A percentile compares a stretch with the other conserved stretches of the same genome.
phyloP scores from a whole-genome alignment of 2,329 filamentous ascomycete genomes.

The Calonectria ilicicola region DNA sequence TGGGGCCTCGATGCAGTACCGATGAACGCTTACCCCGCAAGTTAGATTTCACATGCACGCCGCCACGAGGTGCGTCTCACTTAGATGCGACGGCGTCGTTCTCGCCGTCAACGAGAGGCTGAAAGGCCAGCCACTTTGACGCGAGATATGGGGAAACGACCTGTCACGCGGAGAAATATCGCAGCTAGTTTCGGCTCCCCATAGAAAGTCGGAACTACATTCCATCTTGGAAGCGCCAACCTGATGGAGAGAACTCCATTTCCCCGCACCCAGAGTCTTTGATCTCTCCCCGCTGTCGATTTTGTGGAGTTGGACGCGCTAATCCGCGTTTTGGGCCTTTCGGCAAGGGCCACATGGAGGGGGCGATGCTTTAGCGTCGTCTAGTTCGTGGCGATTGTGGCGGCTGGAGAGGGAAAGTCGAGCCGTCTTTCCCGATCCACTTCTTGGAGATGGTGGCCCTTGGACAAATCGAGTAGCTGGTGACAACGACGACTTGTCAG shows the following conservation, averaged over 20 bases:
- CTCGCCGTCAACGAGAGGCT: background rate
- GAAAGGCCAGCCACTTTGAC: background rate
- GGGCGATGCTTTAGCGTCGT: background rate
- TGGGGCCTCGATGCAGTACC: background rate
- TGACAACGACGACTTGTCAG: background rate
- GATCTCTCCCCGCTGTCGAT: background rate
- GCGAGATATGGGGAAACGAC: background rate
- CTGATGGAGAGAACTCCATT: background rate
- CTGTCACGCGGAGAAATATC: background rate
- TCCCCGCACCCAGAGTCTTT: background rate
- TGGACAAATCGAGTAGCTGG: background rate
- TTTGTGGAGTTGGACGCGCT: background rate
- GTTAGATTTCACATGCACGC: background rate
- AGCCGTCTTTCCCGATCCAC: slow-evolving; percentile 4
- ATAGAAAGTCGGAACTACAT: slow-evolving; percentile 1
- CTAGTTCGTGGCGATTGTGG: background rate
- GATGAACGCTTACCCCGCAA: background rate
- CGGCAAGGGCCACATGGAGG: background rate
- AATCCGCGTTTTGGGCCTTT: background rate
- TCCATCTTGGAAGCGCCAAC: background rate
- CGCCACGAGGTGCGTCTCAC: background rate
- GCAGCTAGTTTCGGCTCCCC: background rate
- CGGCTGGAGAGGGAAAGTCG: background rate
- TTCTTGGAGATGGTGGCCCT: too few relatives aligned
- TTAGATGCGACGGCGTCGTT: background rate